phyloP scores from a whole-genome alignment of 2,329 filamentous ascomycete species.

The Zasmidium angulare region DNA sequence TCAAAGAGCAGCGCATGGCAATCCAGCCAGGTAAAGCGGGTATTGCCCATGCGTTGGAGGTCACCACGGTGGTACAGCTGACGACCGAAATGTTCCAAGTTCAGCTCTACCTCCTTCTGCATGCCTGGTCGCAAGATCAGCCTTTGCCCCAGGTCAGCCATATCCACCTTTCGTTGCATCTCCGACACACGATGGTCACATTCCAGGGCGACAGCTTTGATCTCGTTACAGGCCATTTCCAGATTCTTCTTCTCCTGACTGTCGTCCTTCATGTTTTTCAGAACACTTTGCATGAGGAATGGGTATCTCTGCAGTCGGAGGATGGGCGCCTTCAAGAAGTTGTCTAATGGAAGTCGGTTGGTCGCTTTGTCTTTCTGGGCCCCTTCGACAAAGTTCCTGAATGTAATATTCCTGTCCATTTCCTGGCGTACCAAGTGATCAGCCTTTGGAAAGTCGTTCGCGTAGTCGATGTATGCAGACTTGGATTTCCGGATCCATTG shows the following conservation, averaged over 20 bases:
- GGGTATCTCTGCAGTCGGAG: slow-evolving; percentile 89
- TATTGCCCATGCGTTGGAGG: slow-evolving; percentile 82
- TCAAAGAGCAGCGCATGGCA: slow-evolving; percentile 93
- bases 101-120: slow-evolving; percentile 76
- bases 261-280: slow-evolving; percentile 79
- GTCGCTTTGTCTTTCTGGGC: slow-evolving; percentile 76
- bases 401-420: slow-evolving; percentile 78
- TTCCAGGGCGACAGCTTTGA: slow-evolving; percentile 82
- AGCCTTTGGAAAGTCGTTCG: slow-evolving; percentile 80
- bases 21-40: slow-evolving; percentile 89
- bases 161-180: slow-evolving; percentile 83
- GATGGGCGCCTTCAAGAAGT: slow-evolving; percentile 89
- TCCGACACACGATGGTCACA: slow-evolving; percentile 92
- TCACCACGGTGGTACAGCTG: slow-evolving; percentile 88
- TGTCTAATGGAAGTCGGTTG: slow-evolving; percentile 86
- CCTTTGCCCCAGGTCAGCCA: slow-evolving; percentile 80
- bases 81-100: slow-evolving; percentile 89
- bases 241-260: slow-evolving; percentile 89
- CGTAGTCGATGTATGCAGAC: slow-evolving; percentile 86
- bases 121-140: slow-evolving; percentile 84
- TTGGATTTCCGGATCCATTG: slow-evolving; percentile 98
- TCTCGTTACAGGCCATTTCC: slow-evolving; percentile 81
- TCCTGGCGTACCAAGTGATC: slow-evolving; percentile 82
- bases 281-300: slow-evolving; percentile 76
- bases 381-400: slow-evolving; percentile 80